phyloP scores from a whole-genome alignment of 1,284 basidiomycete genomes.

The Rhodotorula sp. region DNA sequence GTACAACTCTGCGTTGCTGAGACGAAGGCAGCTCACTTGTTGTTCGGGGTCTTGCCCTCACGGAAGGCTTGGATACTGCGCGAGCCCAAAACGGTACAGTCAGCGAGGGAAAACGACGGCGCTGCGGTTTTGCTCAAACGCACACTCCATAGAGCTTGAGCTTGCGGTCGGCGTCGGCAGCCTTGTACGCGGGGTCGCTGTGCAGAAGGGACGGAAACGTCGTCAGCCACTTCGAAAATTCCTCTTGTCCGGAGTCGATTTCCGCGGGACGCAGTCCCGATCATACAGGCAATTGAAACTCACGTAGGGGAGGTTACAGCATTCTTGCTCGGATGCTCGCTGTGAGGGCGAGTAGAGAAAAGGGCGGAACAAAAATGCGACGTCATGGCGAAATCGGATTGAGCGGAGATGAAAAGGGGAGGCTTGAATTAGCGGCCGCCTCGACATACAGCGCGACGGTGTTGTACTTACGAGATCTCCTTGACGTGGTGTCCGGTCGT shows the following conservation, averaged over 20 bases:
- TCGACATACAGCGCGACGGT: neutral
- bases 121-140: neutral
- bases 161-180: slow-evolving; percentile 52
- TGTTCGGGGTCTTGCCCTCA: slow-evolving; percentile 73
- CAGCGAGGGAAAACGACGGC: no score
- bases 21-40: slow-evolving; percentile 48
- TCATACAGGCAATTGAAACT: no score
- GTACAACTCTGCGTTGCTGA: no score
- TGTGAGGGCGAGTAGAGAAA: slow-evolving; percentile 6
- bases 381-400: no score
- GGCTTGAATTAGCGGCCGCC: no score
- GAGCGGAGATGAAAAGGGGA: neutral
- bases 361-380: neutral
- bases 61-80: slow-evolving; percentile 76
- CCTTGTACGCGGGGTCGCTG: slow-evolving; percentile 2
- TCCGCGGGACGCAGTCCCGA: no score
- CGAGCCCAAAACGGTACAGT: no score
- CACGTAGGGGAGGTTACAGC: slow-evolving; percentile 27
- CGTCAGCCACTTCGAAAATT: neutral
- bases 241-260: no score
- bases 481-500: slow-evolving; percentile 14
- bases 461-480: slow-evolving; percentile 5
- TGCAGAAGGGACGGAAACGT: neutral
- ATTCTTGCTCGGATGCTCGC: slow-evolving; percentile 27
- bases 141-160: slow-evolving; percentile 60